A percentile compares a stretch with the other conserved stretches of the same genome.
These are phyloP conservation scores for Protea cynaroides DNA, from an alignment of 164 flowering plant genomes.

Conservation along the genomic window DNA sequence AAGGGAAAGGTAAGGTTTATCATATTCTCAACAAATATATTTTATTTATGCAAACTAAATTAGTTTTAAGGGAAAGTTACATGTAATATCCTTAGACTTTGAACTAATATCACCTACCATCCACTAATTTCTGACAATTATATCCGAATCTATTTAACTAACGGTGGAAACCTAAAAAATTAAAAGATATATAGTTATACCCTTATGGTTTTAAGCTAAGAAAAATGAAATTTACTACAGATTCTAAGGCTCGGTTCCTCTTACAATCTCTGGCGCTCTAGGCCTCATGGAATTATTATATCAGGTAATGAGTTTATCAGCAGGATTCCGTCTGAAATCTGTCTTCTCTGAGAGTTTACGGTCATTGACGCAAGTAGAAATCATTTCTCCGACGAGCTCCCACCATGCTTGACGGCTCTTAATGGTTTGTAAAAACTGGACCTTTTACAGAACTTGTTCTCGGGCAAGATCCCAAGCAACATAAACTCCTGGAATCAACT, in stretches of 20 bases:
- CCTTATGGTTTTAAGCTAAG: too few species aligned
- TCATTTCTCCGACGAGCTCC: slow-evolving; percentile 47
- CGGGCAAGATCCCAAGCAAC: slow-evolving; percentile 43
- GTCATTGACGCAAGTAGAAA: slow-evolving; percentile 36
- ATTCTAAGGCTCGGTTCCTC: slow-evolving; percentile 45
- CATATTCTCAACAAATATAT: too few species aligned
- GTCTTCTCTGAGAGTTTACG: slow-evolving; percentile 21
- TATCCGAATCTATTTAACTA: too few species aligned
- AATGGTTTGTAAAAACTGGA: slow-evolving; percentile 34
- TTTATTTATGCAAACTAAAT: too few species aligned
- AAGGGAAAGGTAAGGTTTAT: too few species aligned
- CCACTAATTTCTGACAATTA: too few species aligned
- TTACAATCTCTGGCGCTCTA: slow-evolving; percentile 29
- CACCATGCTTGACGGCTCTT: slow-evolving; percentile 40
- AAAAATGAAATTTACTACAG: too few species aligned
- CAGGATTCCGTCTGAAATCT: slow-evolving; percentile 35
- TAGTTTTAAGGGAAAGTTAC: too few species aligned
- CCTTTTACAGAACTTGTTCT: slow-evolving; percentile 42
- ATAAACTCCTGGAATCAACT: slow-evolving; percentile 37
- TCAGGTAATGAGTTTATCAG: slow-evolving; percentile 52
- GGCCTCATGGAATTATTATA: slow-evolving; percentile 25
- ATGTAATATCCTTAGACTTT: too few species aligned
- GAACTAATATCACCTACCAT: too few species aligned
- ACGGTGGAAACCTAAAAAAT: too few species aligned
- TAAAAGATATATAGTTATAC: too few species aligned